Evolutionary conservation across 2,329 filamentous ascomycete genomes (phyloP).

Genomic region (Byssoonygena ceratinophila): DNA sequence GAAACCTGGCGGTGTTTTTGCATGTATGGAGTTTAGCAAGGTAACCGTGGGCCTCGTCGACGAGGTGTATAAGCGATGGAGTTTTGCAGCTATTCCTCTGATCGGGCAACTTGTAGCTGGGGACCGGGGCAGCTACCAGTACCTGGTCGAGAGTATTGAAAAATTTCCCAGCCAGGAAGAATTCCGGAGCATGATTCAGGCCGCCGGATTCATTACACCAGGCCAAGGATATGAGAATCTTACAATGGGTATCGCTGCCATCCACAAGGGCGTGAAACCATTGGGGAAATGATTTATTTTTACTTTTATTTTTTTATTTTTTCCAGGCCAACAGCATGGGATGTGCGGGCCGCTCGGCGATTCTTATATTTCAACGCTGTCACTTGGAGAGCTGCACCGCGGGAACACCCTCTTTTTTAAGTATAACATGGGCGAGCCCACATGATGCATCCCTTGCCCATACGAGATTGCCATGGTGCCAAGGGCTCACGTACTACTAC

Average conservation of each 20-base stretch:
- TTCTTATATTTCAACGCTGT: not conserved
- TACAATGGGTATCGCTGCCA: constrained; percentile 83
- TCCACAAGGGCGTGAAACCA: constrained; percentile 93
- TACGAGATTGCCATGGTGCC: not conserved
- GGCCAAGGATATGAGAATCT: constrained; percentile 80
- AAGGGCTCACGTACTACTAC: not conserved
- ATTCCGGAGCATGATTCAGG: constrained; percentile 53
- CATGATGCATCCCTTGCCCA: not conserved
- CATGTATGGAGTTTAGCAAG: constrained; percentile 90
- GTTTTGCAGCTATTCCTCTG: constrained; percentile 82
- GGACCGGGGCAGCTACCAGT: constrained; percentile 94
- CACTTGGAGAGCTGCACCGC: not conserved
- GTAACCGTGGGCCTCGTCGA: constrained; percentile 70
- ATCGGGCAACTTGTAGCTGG: constrained; percentile 92
- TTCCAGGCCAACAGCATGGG: not conserved
- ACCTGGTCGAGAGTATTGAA: constrained; percentile 96
- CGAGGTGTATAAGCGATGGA: constrained; percentile 87
- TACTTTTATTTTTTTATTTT: too few species aligned
- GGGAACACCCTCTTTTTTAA: not conserved
- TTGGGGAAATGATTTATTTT: constrained; percentile 14
- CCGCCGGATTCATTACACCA: constrained; percentile 73
- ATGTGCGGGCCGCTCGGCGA: not conserved
- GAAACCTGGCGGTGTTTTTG: constrained; percentile 90
- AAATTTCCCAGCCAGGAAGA: constrained; percentile 76
- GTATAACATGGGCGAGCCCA: not conserved